Evolutionary conservation across 108 stramenopile species (phyloP), one percentile per base, ranked within the genome.

Genomic region (Conticribra guillardii): DNA sequence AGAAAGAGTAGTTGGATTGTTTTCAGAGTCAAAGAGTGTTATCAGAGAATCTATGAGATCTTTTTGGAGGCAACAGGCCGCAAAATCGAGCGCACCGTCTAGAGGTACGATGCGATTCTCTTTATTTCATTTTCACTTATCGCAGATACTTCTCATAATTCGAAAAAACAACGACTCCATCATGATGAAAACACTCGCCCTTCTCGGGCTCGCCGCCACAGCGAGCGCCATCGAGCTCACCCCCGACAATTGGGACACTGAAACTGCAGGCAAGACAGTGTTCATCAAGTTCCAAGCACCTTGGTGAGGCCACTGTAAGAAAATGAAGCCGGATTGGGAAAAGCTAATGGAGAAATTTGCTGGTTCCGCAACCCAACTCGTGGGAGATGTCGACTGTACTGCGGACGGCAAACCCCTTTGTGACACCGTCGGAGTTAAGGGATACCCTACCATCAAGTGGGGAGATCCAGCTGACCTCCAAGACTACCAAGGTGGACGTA

Each of bases 381-480:
- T 89, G 60, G 76, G 57, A 0, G 84, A 85, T 27, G 87, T 87
- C 15, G 85, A 84, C 83, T 84, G 81, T 53, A 85, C 79, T 11
- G 74, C 62, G 16, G 85, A 88, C 17, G 77, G 70, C 2, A 70
- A 71, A 44, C 63, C 73, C 3, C 83, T 88, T 19, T 84, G 76
- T 31, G 52, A 74, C 28, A 28, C 62, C 21, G 70, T 79, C 46
- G 88, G 83, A 16, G 69, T 87, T 32, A 71, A 73, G 47, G 91
- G 91, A 49, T 93, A 84, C 67, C 95, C 95, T 31, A 92, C 95
- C n/a, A 54, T 96, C 48, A 84, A 81, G 60, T 88, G 81, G 60
- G 90, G 90, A 33, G 86, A 92, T 44, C 82, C 89, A 14, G 54
- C 64, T 19, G 63, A 53, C 31, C 48, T 63, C 27, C 62, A 63